Base-by-base conservation (phyloP, 805 yeast species). In the Suhomyces tanzawaensis region DNA sequence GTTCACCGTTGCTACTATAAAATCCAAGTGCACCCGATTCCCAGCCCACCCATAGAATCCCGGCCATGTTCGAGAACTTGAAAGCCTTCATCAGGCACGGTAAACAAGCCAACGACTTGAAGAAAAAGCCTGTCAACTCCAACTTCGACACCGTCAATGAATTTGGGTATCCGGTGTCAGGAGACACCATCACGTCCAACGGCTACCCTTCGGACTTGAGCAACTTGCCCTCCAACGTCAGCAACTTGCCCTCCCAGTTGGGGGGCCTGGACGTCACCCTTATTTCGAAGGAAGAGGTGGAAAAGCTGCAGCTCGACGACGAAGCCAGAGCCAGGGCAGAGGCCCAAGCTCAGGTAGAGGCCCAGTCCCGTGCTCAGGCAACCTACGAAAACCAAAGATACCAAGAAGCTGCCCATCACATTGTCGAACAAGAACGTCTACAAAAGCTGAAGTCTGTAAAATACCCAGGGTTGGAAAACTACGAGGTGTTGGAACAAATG, bases 61-160 rank as follows among this genome's bases (percentile, higher is more conserved):
- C 17, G 16, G 13, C 39, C 27, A 57, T 57, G 62, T 55, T 57
- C 40, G 49, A 74, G 57, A 78, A 79, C 50, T 62, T 78, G 45
- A 74, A 74, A 49, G 79, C 80, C 48, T 76, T 78, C 52, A 78
- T 78, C 34, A 73, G 84, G 46, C 84, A 79, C 47, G 84, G 84
- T 17, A 77, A 76, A 46, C 79, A 77, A 51, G 83, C 82, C 45
- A 65, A 65, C 48, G 66, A 67, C 21, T 21, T 45, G 33, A 52
- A 45, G 28, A 41, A 42, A 34, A 46, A 43, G 28, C 33, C 34
- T 7, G 33, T 12, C 15, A 22, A 9, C 6, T 4, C 19, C 24
- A 19, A 4, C 11, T 15, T 24, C 27, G 21, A 23, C 29, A 28
- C 29, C 12, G 12, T 19, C 18, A 22, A 26, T n/a, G 37, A 37